These are phyloP conservation scores for Zopfia rhizophila DNA, from an alignment of 2,329 filamentous ascomycete species.

Conservation along the genomic window DNA sequence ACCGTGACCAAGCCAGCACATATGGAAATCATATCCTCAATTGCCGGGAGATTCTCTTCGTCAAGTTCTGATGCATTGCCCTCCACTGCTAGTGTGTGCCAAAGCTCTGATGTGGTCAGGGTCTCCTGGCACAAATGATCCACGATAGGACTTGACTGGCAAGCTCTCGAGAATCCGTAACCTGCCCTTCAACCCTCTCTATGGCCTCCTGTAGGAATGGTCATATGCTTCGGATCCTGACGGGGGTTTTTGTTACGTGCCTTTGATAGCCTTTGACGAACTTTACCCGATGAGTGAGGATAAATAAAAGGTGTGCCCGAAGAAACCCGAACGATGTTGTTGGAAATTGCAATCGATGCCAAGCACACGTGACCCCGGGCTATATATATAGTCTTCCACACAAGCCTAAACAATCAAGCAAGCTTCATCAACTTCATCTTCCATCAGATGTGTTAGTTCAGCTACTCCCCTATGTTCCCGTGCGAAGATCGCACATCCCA, in stretches of 20 bases:
- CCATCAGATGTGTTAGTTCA: too few relatives aligned
- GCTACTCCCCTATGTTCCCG: too few relatives aligned
- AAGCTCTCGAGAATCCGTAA: conserved; percentile 36
- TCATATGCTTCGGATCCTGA: conserved; percentile 45
- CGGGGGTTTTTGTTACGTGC: conserved; percentile 36
- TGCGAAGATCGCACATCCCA: too few relatives aligned
- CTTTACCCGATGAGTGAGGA: too few relatives aligned
- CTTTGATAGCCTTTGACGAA: too few relatives aligned
- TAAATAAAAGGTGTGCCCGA: too few relatives aligned
- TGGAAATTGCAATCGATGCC: too few relatives aligned
- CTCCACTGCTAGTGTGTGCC: conserved; percentile 12
- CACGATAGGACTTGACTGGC: conserved; percentile 39
- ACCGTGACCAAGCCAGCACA: conserved; percentile 39
- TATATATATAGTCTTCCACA: too few relatives aligned
- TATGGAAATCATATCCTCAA: conserved; percentile 14
- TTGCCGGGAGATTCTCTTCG: conserved; percentile 6
- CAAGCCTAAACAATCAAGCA: too few relatives aligned
- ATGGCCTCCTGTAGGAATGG: conserved; percentile 55
- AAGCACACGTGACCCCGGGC: too few relatives aligned
- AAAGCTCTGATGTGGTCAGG: conserved; percentile 14
- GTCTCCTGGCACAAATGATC: conserved; percentile 10
- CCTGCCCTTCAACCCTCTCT: conserved; percentile 53
- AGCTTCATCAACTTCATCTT: too few relatives aligned
- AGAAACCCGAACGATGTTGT: too few relatives aligned
- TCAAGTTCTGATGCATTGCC: conserved; percentile 8